Evolutionary conservation across 2,329 filamentous ascomycete genomes (phyloP).

Genomic region (Decorospora gaudefroyi): DNA sequence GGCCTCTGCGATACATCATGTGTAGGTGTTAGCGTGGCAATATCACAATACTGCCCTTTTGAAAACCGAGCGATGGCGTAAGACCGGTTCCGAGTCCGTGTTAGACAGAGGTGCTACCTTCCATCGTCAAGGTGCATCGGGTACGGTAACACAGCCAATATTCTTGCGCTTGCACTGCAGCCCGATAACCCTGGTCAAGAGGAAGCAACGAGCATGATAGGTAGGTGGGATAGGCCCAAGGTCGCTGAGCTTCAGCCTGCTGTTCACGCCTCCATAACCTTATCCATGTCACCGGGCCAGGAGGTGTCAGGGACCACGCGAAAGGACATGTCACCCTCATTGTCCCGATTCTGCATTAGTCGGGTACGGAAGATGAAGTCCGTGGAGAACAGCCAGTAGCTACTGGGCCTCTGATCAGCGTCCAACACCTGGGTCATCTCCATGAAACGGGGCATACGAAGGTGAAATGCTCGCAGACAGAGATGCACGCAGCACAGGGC

Average conservation of each 20-base stretch:
- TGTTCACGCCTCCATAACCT: conserved; percentile 41
- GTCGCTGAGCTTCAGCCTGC: too few relatives aligned
- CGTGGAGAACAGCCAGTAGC: conserved; percentile 32
- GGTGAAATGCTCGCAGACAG: conserved; percentile 10
- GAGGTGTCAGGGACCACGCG: conserved; percentile 39
- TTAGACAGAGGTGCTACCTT: conserved; percentile 34
- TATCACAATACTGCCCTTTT: not conserved
- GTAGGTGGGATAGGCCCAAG: conserved; percentile 20
- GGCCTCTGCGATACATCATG: conserved; percentile 10
- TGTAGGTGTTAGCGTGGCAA: conserved; percentile 13
- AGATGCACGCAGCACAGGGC: conserved; percentile 7
- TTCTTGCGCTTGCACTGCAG: conserved; percentile 33
- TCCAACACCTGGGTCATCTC: conserved; percentile 9
- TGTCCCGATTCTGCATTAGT: conserved; percentile 21
- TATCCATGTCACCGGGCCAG: conserved; percentile 43
- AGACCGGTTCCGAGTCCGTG: conserved; percentile 8
- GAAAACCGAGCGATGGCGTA: conserved; percentile 8
- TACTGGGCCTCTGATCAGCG: conserved; percentile 17
- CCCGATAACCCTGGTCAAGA: conserved; percentile 12
- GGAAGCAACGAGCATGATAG: conserved; percentile 4
- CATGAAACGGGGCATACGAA: conserved; percentile 9
- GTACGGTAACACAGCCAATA: conserved; percentile 36
- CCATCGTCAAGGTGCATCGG: conserved; percentile 22
- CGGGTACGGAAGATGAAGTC: conserved; percentile 31
- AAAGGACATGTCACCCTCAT: conserved; percentile 21